These are phyloP conservation scores for Aspergillus sergii DNA, from an alignment of 2,329 filamentous ascomycete species.

Conservation along the genomic window DNA sequence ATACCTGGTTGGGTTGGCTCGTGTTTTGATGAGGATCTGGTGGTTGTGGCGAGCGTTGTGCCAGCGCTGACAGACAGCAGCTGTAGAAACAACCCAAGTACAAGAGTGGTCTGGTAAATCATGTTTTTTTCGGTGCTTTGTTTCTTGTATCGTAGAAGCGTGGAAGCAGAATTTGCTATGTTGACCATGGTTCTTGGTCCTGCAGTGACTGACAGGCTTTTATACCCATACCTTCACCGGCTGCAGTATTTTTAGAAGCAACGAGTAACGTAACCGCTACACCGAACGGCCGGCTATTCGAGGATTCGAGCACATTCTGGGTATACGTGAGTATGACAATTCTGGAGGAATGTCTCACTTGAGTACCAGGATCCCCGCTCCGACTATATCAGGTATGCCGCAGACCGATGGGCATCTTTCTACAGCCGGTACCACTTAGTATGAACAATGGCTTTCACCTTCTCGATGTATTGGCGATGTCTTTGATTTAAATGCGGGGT, in stretches of 20 bases:
- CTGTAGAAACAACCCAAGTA: conserved; percentile 9
- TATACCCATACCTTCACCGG: background rate
- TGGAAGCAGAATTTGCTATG: background rate
- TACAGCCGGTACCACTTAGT: background rate
- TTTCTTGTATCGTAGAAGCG: background rate
- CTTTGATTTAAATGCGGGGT: background rate
- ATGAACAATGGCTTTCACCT: background rate
- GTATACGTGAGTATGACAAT: background rate
- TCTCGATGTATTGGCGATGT: background rate
- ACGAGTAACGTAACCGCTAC: background rate
- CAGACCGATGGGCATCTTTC: background rate
- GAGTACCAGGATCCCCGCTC: background rate
- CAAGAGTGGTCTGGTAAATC: conserved; percentile 8
- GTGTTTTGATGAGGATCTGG: background rate
- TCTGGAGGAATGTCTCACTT: background rate
- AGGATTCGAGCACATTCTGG: background rate
- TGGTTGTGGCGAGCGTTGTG: background rate
- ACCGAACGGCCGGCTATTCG: background rate
- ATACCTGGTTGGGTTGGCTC: conserved; percentile 6
- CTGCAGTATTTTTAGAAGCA: background rate
- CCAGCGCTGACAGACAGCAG: conserved; percentile 10
- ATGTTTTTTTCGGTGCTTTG: background rate
- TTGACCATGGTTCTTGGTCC: background rate
- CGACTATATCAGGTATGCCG: background rate
- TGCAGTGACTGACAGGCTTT: background rate